Conservation (phyloP, 257 asterid species). For the Primulina tabacum region DNA sequence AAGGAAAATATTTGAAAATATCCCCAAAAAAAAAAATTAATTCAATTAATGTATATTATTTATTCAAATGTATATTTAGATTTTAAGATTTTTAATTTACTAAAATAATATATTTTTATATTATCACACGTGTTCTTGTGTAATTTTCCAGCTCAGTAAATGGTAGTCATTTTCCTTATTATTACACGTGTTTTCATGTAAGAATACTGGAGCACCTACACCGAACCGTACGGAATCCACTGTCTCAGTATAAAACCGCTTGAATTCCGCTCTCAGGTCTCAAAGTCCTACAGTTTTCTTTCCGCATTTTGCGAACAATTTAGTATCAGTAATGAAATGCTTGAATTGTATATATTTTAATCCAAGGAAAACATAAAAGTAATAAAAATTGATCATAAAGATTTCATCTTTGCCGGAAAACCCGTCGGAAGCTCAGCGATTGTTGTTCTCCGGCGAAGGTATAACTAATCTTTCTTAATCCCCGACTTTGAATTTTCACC, state of each 20-base stretch:
- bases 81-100: too few species aligned
- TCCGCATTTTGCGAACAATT: constrained; percentile 21
- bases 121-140: not conserved
- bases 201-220: constrained; percentile 6
- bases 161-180: not conserved
- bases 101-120: too few species aligned
- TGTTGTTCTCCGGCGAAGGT: constrained; percentile 28
- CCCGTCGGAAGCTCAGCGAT: constrained; percentile 14
- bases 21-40: too few species aligned
- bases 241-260: constrained; percentile 34
- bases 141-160: not conserved
- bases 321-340: not conserved
- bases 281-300: constrained; percentile 19
- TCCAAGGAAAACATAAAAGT: not conserved
- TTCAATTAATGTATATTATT: too few species aligned
- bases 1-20: too few species aligned
- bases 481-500: not conserved
- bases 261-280: constrained; percentile 26
- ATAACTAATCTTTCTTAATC: not conserved
- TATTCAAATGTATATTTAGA: too few species aligned
- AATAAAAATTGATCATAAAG: constrained; percentile 3
- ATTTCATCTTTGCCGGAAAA: constrained; percentile 33
- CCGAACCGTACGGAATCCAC: constrained; percentile 35
- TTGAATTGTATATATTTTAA: constrained; percentile 6
- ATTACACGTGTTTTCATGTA: not conserved